Evolutionary conservation across 2,329 filamentous ascomycete genomes (phyloP).

Genomic region (Cercospora sp.): DNA sequence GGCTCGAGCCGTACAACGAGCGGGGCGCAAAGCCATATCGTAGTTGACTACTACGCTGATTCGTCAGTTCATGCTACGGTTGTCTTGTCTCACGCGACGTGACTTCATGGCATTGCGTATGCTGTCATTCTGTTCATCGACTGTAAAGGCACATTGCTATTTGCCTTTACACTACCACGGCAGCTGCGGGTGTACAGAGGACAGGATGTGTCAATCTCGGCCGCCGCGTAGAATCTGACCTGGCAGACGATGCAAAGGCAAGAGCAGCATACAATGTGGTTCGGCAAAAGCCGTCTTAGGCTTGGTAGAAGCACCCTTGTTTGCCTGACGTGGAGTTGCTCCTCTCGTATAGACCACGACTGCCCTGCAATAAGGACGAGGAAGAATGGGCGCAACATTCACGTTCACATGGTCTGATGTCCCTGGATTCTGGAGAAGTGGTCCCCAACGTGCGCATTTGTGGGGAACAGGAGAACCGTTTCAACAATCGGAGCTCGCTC

Average conservation of each 20-base stretch:
- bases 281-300: not conserved
- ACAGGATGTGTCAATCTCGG: conserved; percentile 7
- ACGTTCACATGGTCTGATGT: not conserved
- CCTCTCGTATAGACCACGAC: conserved; percentile 1
- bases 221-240: not conserved
- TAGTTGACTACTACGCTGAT: not conserved
- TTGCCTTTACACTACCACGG: not conserved
- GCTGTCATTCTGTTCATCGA: not conserved
- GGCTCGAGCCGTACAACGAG: conserved; percentile 6
- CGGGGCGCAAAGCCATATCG: conserved; percentile 6
- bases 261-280: not conserved
- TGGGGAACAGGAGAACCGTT: not conserved
- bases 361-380: not conserved
- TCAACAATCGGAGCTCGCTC: not conserved
- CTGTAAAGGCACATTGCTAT: not conserved
- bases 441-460: not conserved
- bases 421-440: not conserved
- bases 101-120: conserved; percentile 3
- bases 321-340: not conserved
- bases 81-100: conserved; percentile 9
- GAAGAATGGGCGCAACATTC: not conserved
- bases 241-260: not conserved
- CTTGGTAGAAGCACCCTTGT: not conserved
- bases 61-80: not conserved
- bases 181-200: not conserved